Base-by-base conservation (phyloP, 1,139 yeast genomes). In the Diutina ranongensis region DNA sequence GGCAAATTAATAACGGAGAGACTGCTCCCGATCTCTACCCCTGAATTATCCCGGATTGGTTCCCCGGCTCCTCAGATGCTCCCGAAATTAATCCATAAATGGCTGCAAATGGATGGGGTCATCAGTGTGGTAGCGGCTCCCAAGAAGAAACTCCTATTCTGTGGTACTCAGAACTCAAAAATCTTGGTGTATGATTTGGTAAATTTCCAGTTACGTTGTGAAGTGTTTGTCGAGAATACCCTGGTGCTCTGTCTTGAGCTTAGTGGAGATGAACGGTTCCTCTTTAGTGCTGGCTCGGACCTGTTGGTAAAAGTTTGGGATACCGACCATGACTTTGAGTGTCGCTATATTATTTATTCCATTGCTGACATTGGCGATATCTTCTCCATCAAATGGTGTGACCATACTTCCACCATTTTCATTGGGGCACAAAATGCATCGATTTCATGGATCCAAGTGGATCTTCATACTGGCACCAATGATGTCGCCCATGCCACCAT, bases 371-470 rank as follows among this genome's bases (percentile, higher is more conserved):
- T 92, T 46, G 98, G 98, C 40, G 98, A 92, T 60, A 83, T 92
- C 18, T 89, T 92, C 58, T 83, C 95, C 4, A 65, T 92, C 32
- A 75, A 80, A 4, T 87, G 94, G 79, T 73, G 82, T 28, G 77
- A 77, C 19, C 54, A 64, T 1, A 60, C 75, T 13, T 73, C 78
- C 45, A 76, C 87, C 0, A 65, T 92, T 10, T 86, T 81, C 52
- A 76, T 87, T 53, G 98, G 98, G 1, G 82, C 95, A 10, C 97
- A 92, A 60, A 89, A 89, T 58, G 96, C 97, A 1, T 76, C 92
- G 1, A 74, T 92, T 20, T 74, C 86, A 36, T 89, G 86, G 81
- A 78, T 86, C 51, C 64, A 62, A 13, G 47, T 52, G 19, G 46
- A 48, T 20, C 45, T 19, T 8, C 18, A 9, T 10, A 40, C 18